Evolutionary conservation across 2,329 filamentous ascomycete genomes (phyloP).

Genomic region (Fusarium globosum): DNA sequence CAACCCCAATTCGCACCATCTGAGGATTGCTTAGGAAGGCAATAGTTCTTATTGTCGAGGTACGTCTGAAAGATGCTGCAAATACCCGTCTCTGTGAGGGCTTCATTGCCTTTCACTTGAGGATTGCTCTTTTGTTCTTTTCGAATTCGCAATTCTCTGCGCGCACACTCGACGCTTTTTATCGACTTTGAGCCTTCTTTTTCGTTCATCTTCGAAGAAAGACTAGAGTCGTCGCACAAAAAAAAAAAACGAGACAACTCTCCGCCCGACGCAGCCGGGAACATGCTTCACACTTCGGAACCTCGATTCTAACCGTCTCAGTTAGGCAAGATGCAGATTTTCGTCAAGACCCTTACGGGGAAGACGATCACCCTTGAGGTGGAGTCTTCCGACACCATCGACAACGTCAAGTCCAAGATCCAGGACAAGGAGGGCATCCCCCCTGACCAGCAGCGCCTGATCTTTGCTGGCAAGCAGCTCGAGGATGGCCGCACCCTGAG

Average conservation of each 20-base stretch:
- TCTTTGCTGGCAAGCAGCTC: slow-evolving; percentile 99
- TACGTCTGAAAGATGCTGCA: slow-evolving; percentile 67
- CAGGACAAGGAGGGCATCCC: slow-evolving; percentile 99
- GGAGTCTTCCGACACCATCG: slow-evolving; percentile 99
- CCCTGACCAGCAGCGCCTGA: slow-evolving; percentile 98
- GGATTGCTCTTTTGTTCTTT: slow-evolving; percentile 27
- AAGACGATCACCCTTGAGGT: slow-evolving; percentile 99
- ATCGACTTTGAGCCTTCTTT: slow-evolving; percentile 14
- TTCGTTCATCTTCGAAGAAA: slow-evolving; percentile 19
- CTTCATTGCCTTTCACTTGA: slow-evolving; percentile 50
- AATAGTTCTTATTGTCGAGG: slow-evolving; percentile 70
- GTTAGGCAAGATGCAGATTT: slow-evolving; percentile 79
- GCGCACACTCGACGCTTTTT: slow-evolving; percentile 23
- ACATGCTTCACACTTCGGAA: slow-evolving; percentile 11
- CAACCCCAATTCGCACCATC: slow-evolving; percentile 57
- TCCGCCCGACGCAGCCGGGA: slow-evolving; percentile 2
- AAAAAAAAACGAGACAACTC: background rate
- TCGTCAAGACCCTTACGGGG: slow-evolving; percentile 91
- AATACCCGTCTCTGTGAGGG: slow-evolving; percentile 44
- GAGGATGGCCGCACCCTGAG: slow-evolving; percentile 98
- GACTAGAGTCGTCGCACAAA: slow-evolving; percentile 15
- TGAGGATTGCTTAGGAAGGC: slow-evolving; percentile 73
- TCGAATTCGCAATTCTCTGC: slow-evolving; percentile 18
- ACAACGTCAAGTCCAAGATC: slow-evolving; percentile 99
- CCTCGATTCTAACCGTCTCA: slow-evolving; percentile 55